Evolutionary conservation across 768 basidiomycete genomes (phyloP).

Genomic region (Gloeopeniophorella convolvens): DNA sequence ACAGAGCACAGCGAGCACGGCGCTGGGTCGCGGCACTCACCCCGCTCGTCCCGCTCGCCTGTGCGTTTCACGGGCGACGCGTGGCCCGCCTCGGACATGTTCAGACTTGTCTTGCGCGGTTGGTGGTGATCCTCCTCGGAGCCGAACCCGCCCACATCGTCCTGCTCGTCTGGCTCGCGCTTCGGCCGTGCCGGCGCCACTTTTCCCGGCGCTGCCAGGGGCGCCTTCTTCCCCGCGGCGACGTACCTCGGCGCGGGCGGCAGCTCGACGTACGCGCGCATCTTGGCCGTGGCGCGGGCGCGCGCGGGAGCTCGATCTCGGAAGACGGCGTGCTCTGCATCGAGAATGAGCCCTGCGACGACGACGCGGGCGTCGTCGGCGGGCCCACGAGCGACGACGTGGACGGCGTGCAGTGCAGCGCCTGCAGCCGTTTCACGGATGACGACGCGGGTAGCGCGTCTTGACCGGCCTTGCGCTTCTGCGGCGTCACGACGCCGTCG

Average conservation of each 20-base stretch:
- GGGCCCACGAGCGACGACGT: slow-evolving; percentile 11
- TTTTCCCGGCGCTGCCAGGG: slow-evolving; percentile 12
- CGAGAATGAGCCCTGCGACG: slow-evolving; percentile 13
- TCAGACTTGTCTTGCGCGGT: slow-evolving; percentile 27
- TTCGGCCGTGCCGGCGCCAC: neutral
- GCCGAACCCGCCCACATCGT: slow-evolving; percentile 29
- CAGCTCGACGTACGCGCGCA: slow-evolving; percentile 27
- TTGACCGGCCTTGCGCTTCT: slow-evolving; percentile 67
- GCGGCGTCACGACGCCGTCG: slow-evolving; percentile 62
- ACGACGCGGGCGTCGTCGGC: slow-evolving; percentile 18
- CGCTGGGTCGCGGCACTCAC: slow-evolving; percentile 43
- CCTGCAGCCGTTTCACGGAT: slow-evolving; percentile 50
- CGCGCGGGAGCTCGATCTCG: slow-evolving; percentile 1
- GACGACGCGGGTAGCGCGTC: slow-evolving; percentile 56
- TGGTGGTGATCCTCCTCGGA: slow-evolving; percentile 36
- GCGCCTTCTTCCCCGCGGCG: slow-evolving; percentile 15
- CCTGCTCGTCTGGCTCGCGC: slow-evolving; percentile 18
- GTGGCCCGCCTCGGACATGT: slow-evolving; percentile 29
- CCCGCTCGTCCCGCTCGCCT: slow-evolving; percentile 72
- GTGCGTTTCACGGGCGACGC: slow-evolving; percentile 53
- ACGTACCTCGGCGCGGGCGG: slow-evolving; percentile 24
- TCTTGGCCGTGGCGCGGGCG: slow-evolving; percentile 21
- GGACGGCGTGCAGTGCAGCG: slow-evolving; percentile 20
- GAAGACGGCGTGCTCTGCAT: slow-evolving; percentile 5
- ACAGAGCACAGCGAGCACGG: slow-evolving; percentile 33